Evolutionary conservation across 805 yeast species (phyloP).

Genomic region (Spathaspora hagerdaliae): DNA sequence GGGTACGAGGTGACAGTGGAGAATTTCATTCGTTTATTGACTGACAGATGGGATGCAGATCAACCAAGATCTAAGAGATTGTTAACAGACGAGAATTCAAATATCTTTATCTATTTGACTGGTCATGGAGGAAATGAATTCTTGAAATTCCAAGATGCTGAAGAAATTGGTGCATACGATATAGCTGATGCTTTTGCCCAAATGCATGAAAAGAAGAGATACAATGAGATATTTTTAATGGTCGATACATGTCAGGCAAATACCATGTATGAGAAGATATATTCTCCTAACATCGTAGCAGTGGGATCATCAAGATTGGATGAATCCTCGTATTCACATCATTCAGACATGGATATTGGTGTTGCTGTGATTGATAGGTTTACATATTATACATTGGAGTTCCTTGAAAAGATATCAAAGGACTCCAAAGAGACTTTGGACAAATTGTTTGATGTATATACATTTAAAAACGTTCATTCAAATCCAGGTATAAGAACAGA

Average conservation of each 20-base stretch:
- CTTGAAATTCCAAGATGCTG: slow-evolving; percentile 96
- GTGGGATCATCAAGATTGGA: slow-evolving; percentile 88
- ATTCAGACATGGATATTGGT: slow-evolving; percentile 92
- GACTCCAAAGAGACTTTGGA: slow-evolving; percentile 72
- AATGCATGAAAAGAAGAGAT: slow-evolving; percentile 93
- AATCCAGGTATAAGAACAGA: slow-evolving; percentile 92
- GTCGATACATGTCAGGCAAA: slow-evolving; percentile 98
- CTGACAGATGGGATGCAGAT: slow-evolving; percentile 93
- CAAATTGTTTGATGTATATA: slow-evolving; percentile 80
- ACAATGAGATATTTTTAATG: slow-evolving; percentile 95
- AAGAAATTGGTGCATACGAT: slow-evolving; percentile 92
- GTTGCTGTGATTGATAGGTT: slow-evolving; percentile 97
- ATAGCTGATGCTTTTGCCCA: slow-evolving; percentile 96
- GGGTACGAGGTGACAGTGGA: slow-evolving; percentile 99
- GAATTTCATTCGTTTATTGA: slow-evolving; percentile 84
- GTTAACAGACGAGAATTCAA: slow-evolving; percentile 89
- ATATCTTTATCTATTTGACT: slow-evolving; percentile 90
- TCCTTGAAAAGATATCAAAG: slow-evolving; percentile 75
- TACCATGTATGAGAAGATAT: slow-evolving; percentile 90
- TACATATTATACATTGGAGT: slow-evolving; percentile 87
- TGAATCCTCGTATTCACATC: slow-evolving; percentile 92
- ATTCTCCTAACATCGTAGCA: slow-evolving; percentile 87
- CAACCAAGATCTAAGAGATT: slow-evolving; percentile 91
- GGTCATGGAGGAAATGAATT: slow-evolving; percentile 99
- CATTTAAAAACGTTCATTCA: slow-evolving; percentile 82